Base-by-base conservation (phyloP, 352 stramenopile genomes). In the Pythium oligandrum region DNA sequence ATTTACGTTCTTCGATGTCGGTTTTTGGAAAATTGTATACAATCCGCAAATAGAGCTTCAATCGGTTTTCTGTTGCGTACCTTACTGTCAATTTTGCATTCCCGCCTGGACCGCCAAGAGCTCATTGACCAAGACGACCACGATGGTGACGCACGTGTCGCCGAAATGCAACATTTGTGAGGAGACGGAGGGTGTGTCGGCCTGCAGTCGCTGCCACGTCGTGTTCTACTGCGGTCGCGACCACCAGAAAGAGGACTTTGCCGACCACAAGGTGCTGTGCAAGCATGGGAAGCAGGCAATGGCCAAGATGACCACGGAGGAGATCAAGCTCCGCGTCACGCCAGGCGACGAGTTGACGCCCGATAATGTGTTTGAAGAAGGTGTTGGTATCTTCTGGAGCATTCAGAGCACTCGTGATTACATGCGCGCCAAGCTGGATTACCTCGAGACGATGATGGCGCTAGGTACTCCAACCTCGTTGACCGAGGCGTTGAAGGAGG, bases 341-440 rank as follows among this genome's bases (percentile, higher is more conserved):
- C 26, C 39, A 26, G 9, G 46, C 2, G 54, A 55, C 40, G 45
- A 39, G 47, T 55, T 55, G 4, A 3, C 54, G 5, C 46, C 51
- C 1, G 40, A 51, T 0, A 44, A 65, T 31, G 40, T 65, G 10
- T 65, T 65, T 31, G 44, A 52, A 12, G 9, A 52, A 3, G 34
- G 53, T 47, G 47, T 53, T 6, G 52, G 51, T 12, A 12, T 45
- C 12, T 65, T 65, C 38, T 65, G 51, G 47, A 34, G 26, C 33
- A 48, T 61, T 32, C 48, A 46, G 30, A 42, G 52, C 51, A 65
- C 51, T n/a, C 51, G 58, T 1, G 32, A 34, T 31, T 57, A 57
- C 42, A 65, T 65, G 58, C 39, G 47, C 31, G 58, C 58, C 40
- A 65, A 65, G 43, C 40, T 43, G 6, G 51, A 55, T 40, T 35